These are phyloP conservation scores for Fusarium abutilonis DNA, from an alignment of 2,329 filamentous ascomycete genomes.

Conservation along the genomic window DNA sequence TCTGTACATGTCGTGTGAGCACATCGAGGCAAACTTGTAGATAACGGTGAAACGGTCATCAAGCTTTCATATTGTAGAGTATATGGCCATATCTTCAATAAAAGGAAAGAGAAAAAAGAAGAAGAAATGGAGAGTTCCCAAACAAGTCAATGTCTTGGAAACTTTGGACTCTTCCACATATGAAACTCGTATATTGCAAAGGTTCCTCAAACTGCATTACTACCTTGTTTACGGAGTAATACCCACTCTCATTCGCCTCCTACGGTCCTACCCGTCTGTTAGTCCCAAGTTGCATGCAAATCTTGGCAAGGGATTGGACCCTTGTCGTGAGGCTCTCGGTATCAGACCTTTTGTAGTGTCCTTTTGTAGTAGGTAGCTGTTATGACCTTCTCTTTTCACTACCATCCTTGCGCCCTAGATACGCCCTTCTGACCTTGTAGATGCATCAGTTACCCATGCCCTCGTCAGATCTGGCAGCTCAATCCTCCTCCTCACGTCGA, in stretches of 20 bases:
- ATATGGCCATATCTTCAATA: too few species aligned
- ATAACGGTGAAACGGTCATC: not conserved
- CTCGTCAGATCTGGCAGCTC: constrained; percentile 26
- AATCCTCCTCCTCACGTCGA: constrained; percentile 19
- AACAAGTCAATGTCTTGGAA: not conserved
- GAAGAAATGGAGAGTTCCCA: too few species aligned
- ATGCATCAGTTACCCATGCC: constrained; percentile 7
- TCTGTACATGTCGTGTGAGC: not conserved
- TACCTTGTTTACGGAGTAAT: not conserved
- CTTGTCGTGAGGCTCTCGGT: constrained; percentile 29
- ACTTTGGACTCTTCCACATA: not conserved
- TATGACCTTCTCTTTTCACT: constrained; percentile 37
- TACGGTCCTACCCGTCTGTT: constrained; percentile 1
- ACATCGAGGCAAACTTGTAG: not conserved
- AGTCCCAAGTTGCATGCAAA: constrained; percentile 13
- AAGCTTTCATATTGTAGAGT: too few species aligned
- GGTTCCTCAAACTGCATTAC: not conserved
- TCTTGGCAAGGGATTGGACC: constrained; percentile 20
- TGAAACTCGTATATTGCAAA: constrained; percentile 19
- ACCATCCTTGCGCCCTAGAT: constrained; percentile 31
- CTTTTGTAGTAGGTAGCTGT: constrained; percentile 29
- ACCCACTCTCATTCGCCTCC: constrained; percentile 5
- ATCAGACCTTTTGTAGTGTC: constrained; percentile 29
- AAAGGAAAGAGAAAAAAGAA: too few species aligned
- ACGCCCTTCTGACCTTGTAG: constrained; percentile 18